These are phyloP conservation scores for Botrytis byssoidea DNA, from an alignment of 2,329 filamentous ascomycete species.

Conservation along the genomic window DNA sequence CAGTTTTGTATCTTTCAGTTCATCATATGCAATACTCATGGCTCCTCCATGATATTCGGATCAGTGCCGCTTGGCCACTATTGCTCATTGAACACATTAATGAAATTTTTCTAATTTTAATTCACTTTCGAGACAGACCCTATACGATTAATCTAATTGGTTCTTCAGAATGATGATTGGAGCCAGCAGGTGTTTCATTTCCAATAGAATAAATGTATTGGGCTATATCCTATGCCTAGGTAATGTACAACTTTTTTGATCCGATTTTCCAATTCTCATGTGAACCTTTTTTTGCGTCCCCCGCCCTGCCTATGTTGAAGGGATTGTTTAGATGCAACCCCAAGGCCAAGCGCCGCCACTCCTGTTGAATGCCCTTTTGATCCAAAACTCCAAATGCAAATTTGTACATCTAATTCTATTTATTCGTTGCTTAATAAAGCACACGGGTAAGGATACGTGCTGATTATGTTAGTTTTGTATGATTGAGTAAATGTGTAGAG, in stretches of 20 bases:
- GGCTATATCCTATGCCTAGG: constrained; percentile 4
- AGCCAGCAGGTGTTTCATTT: not conserved
- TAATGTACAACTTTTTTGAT: constrained; percentile 10
- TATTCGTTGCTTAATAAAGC: constrained; percentile 37
- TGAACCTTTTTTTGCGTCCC: constrained; percentile 7
- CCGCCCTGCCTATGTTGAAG: constrained; percentile 30
- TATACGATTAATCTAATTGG: not conserved
- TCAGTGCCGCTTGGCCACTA: not conserved
- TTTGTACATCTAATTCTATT: constrained; percentile 14
- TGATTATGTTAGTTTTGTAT: constrained; percentile 25
- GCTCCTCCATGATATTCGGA: not conserved
- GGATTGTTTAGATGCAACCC: constrained; percentile 24
- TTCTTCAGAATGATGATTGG: not conserved
- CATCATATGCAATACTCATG: not conserved
- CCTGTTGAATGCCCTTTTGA: constrained; percentile 32
- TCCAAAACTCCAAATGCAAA: constrained; percentile 16
- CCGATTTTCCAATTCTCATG: not conserved
- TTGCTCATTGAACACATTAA: not conserved
- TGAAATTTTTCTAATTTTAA: not conserved
- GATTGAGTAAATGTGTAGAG: not conserved
- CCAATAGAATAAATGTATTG: not conserved
- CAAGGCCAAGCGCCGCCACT: constrained; percentile 27
- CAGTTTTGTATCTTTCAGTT: not conserved
- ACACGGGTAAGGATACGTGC: constrained; percentile 42
- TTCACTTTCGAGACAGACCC: not conserved